Evolutionary conservation across 805 yeast genomes (phyloP).

Genomic region (Starmerella cellae): DNA sequence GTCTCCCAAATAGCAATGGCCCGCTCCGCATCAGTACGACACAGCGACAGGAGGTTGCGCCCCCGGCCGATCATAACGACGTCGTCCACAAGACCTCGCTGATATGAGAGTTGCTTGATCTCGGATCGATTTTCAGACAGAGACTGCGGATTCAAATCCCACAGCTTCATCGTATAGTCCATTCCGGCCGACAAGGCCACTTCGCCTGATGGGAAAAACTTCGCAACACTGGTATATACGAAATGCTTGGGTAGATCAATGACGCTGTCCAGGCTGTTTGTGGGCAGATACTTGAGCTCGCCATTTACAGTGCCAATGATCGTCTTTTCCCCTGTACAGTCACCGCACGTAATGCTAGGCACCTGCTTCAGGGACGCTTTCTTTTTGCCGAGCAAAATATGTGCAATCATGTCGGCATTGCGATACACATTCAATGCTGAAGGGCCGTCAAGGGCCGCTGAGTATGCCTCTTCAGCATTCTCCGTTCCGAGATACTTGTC

Average conservation of each 20-base stretch:
- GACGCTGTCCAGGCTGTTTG: conserved; percentile 13
- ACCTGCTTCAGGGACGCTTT: not conserved
- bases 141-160: conserved; percentile 40
- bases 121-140: conserved; percentile 16
- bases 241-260: conserved; percentile 37
- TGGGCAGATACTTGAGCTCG: conserved; percentile 1
- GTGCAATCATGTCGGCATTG: not conserved
- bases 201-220: conserved; percentile 51
- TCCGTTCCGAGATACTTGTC: not conserved
- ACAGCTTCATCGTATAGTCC: conserved; percentile 48
- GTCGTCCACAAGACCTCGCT: conserved; percentile 37
- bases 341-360: conserved; percentile 8
- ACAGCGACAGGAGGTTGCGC: conserved; percentile 43
- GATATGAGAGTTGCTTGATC: conserved; percentile 42
- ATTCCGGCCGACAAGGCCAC: conserved; percentile 47
- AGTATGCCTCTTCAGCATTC: too few species aligned
- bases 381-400: not conserved
- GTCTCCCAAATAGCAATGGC: conserved; percentile 56
- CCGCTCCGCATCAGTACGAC: conserved; percentile 36
- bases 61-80: conserved; percentile 48
- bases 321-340: conserved; percentile 1
- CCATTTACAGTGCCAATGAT: conserved; percentile 12
- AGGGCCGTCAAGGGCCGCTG: too few species aligned
- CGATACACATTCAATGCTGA: too few species aligned
- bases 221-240: conserved; percentile 32